Base-by-base conservation (phyloP, 1,284 basidiomycete species). In the Malassezia sp. region DNA sequence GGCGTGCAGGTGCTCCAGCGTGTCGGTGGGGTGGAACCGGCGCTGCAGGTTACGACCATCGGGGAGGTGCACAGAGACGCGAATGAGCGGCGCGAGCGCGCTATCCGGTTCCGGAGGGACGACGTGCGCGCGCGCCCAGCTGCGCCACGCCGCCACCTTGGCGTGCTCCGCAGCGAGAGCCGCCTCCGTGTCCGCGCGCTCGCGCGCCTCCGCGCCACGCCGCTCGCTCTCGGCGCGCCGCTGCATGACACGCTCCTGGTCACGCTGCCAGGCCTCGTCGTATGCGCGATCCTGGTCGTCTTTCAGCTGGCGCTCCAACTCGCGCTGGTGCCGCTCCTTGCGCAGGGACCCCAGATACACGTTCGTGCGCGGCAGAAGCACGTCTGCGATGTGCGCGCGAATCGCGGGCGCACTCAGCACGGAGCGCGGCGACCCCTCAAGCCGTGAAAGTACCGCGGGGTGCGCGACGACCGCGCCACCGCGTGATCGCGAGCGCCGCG, bases 401-500 rank as follows among this genome's bases (percentile, higher is more conserved):
- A 63, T 52, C 9, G 50, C 37, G 1, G 38, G 29, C 6, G 62
- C 58, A 3, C 56, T 57, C 6, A 59, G 53, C 3, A 51, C 48
- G 3, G 59, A 43, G 4, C 50, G 39, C 3, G 60, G 54, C 11
- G 60, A 57, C 7, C 62, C 62, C 32, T 62, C 60, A 11, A 62
- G 36, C 11, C 62, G 45, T 5, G 60, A 61, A 2, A 65, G 52
- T 10, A 65, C 55, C 4, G 62, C 59, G 3, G 60, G 56, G 23
- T 60, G 52, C 5, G 49, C 39, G 5, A 40, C 38, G 2, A 38
- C 14, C 2, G 30, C 11, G n/a, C 44, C 45, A 5, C 37, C 20
- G 20, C 56, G 30, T n/a, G 46, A 50, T 8, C 52, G 27, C 10
- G 54, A 47, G 21, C 60, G 55, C n/a, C 60, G 48, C 41, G 88